Evolutionary conservation across 257 asterid species (phyloP).

Genomic region (Verbena officinalis): DNA sequence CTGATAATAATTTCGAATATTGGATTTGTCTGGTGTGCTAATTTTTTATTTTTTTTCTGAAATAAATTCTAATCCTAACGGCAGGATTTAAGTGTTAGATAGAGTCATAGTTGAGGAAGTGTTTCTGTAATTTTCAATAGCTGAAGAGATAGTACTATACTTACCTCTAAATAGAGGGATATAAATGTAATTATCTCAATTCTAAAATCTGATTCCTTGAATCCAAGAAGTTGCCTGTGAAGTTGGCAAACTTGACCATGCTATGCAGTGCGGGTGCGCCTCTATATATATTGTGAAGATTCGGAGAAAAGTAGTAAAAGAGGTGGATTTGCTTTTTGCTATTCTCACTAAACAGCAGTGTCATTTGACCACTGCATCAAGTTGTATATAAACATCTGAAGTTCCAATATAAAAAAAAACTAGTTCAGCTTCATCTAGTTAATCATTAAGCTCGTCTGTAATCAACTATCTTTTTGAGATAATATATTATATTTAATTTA

Average conservation of each 20-base stretch:
- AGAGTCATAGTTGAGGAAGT: too few relatives aligned
- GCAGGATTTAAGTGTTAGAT: too few relatives aligned
- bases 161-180: too few relatives aligned
- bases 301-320: background rate
- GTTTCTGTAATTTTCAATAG: too few relatives aligned
- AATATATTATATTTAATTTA: background rate
- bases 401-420: too few relatives aligned
- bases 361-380: conserved; percentile 21
- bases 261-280: background rate
- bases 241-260: conserved; percentile 11
- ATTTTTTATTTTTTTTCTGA: too few relatives aligned
- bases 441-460: conserved; percentile 17
- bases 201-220: background rate
- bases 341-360: conserved; percentile 10
- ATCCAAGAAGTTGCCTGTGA: conserved; percentile 19
- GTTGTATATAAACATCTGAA: conserved; percentile 11
- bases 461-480: conserved; percentile 20
- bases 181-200: too few relatives aligned
- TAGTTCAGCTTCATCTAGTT: background rate
- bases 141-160: too few relatives aligned
- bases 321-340: conserved; percentile 7
- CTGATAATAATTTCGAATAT: too few relatives aligned
- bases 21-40: too few relatives aligned
- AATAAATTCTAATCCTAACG: too few relatives aligned
- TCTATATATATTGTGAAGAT: conserved; percentile 7